Percentiles rank a stretch among this genome's conserved stretches.
These are phyloP conservation scores for Brettanomyces naardenensis DNA, from an alignment of 805 yeast genomes.

Conservation along the genomic window DNA sequence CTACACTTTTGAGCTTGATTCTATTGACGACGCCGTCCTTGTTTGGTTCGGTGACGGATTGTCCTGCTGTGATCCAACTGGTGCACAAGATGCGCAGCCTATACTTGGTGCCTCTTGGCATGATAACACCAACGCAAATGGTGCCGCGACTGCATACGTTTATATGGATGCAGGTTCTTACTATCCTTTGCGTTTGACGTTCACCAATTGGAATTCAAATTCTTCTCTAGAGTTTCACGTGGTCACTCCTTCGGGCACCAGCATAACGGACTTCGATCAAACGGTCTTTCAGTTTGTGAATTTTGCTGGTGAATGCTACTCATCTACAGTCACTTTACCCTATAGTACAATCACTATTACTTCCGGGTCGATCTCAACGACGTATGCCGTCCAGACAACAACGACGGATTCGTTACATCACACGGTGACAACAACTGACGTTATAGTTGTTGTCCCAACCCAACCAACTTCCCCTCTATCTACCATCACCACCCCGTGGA, in stretches of 20 bases:
- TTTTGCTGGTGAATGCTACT: neutral
- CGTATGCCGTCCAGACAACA: neutral
- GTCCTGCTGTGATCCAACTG: slow-evolving; percentile 24
- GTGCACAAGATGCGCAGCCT: slow-evolving; percentile 5
- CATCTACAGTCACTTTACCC: neutral
- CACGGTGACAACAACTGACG: neutral
- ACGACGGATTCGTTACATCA: neutral
- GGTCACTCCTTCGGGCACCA: slow-evolving; percentile 8
- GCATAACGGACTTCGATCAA: neutral
- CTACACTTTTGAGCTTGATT: slow-evolving; percentile 16
- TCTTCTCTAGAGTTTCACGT: slow-evolving; percentile 8
- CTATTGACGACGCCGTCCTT: slow-evolving; percentile 26
- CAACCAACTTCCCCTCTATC: neutral
- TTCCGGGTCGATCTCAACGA: neutral
- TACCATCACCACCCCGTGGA: neutral
- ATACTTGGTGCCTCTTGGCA: slow-evolving; percentile 6
- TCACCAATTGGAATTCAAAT: slow-evolving; percentile 8
- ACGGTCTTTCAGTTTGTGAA: neutral
- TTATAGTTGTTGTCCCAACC: neutral
- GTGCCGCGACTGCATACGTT: slow-evolving; percentile 5
- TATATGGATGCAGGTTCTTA: slow-evolving; percentile 9
- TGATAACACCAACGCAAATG: neutral
- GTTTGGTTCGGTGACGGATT: slow-evolving; percentile 27
- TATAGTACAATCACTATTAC: slow-evolving; percentile 1
- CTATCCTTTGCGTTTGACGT: slow-evolving; percentile 16